Evolutionary conservation across 2,329 filamentous ascomycete species (phyloP), one percentile per base, ranked within the genome.

Genomic region (Paramyrothecium roridum): DNA sequence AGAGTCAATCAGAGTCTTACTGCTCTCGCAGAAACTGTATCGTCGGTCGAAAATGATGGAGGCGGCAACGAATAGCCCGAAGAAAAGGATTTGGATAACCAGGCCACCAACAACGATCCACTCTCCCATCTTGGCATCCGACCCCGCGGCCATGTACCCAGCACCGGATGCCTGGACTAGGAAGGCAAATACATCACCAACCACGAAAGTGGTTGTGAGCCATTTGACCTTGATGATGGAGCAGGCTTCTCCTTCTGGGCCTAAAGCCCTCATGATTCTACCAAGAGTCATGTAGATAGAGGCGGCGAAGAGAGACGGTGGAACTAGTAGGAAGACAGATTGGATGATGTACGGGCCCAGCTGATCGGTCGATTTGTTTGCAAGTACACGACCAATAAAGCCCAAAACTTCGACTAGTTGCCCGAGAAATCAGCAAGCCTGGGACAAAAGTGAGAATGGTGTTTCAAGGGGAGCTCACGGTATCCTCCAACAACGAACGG

Each of bases 401-500:
- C 61, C 61, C 1, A 62, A 11, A 3, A 56, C 54, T 48, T 62
- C 53, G 2, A 46, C 61, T 63, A 16, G n/a, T n/a, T 8, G 1
- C 0, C 11, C 0, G 10, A 17, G 2, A 4, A 3, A 17, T 62
- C 8, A 57, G 53, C 19, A 7, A 49, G 10, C 16, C n/a, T n/a
- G n/a, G n/a, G n/a, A n/a, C n/a, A n/a, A n/a, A 37, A 37, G 16
- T 37, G 16, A 37, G 10, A 11, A 2, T 1, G 3, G 22, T 21
- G 20, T n/a, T 2, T 17, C 13, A 0, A 3, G 1, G 0, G 11
- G 6, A 30, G 68, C 79, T 26, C 69, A 80, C 79, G 76, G 3
- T 73, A 22, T 1, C 74, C 76, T 0, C 79, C 80, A 2, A 79
- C 59, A 17, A 76, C 59, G 52, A 82, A 75, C 0, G 75, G 70